Conservation (phyloP, 2,329 filamentous ascomycete genomes). For the Fusarium sp. region DNA sequence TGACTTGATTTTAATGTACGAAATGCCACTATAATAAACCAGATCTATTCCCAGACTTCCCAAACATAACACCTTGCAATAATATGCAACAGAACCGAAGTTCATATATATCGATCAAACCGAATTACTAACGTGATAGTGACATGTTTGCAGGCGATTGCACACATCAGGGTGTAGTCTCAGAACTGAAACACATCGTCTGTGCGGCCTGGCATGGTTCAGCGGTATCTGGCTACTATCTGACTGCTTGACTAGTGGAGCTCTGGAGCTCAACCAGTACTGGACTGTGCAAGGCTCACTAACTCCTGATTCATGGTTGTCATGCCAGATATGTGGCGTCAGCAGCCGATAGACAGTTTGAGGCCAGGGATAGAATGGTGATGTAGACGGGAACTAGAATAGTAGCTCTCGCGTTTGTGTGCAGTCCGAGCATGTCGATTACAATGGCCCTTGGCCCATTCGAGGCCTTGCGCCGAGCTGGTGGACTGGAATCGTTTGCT, state of each 20-base stretch:
- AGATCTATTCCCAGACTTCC: neutral
- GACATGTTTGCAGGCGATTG: constrained; percentile 16
- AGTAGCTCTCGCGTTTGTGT: constrained; percentile 19
- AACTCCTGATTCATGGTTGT: constrained; percentile 41
- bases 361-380: constrained; percentile 29
- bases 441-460: constrained; percentile 43
- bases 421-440: constrained; percentile 28
- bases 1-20: neutral
- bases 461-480: constrained; percentile 44
- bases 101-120: neutral
- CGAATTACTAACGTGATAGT: constrained; percentile 5
- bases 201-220: constrained; percentile 33
- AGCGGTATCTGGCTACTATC: constrained; percentile 30
- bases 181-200: constrained; percentile 37
- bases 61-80: neutral
- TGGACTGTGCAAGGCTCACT: constrained; percentile 23
- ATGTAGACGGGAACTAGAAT: constrained; percentile 28
- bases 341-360: constrained; percentile 37
- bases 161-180: constrained; percentile 31
- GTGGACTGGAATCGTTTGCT: constrained; percentile 32
- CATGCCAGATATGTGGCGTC: constrained; percentile 44
- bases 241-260: constrained; percentile 41
- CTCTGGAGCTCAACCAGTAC: constrained; percentile 35
- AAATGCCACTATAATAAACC: neutral
- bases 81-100: neutral